Conservation (phyloP, 78 protist species). For the Dictyostelium purpureum region DNA sequence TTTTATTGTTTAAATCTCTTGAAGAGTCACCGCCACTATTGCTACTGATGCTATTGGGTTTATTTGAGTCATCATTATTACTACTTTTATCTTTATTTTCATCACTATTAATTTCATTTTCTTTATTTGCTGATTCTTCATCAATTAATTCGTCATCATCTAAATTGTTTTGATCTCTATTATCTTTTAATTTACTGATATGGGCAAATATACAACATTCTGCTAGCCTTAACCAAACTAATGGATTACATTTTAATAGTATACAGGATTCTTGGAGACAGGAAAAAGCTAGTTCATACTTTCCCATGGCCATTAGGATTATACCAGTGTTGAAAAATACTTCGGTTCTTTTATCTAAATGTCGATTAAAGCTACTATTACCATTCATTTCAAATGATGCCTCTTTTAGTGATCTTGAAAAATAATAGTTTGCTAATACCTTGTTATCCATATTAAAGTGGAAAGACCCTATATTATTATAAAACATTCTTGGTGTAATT, state of each 20-base stretch:
- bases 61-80: background rate
- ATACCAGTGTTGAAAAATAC: slow-evolving; percentile 48
- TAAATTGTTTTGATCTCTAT: background rate
- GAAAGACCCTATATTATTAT: slow-evolving; percentile 46
- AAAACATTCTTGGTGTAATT: slow-evolving; percentile 60
- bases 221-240: slow-evolving; percentile 60
- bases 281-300: slow-evolving; percentile 48
- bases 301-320: background rate
- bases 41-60: no score
- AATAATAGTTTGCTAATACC: slow-evolving; percentile 33
- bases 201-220: slow-evolving; percentile 69
- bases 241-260: slow-evolving; percentile 8
- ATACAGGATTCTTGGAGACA: slow-evolving; percentile 74
- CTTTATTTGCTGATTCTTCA: background rate
- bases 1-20: no score
- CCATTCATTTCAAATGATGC: background rate
- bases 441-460: slow-evolving; percentile 42
- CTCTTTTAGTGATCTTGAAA: slow-evolving; percentile 26
- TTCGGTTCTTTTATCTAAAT: slow-evolving; percentile 4
- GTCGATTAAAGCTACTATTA: background rate
- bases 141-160: background rate
- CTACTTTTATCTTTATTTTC: no score
- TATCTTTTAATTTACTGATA: background rate
- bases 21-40: no score
- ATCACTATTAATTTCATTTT: background rate